Evolutionary conservation across 768 basidiomycete species (phyloP).

Genomic region (Glaciozyma antarctica): DNA sequence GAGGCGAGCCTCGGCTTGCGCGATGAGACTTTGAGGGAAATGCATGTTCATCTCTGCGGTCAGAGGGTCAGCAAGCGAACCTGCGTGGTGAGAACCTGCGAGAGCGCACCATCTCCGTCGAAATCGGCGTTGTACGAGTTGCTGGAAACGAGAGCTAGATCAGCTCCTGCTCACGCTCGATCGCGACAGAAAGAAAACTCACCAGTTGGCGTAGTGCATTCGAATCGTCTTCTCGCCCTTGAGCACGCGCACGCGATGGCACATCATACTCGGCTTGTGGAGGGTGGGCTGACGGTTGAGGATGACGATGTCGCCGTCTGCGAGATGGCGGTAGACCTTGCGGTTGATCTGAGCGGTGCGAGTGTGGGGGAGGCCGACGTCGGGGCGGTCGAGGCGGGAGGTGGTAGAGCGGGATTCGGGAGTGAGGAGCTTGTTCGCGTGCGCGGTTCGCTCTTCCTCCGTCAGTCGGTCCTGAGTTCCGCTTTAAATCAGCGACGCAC

Average conservation of each 20-base stretch:
- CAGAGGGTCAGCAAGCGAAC: background rate
- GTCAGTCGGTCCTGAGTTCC: slow-evolving; percentile 63
- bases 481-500: background rate
- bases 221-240: slow-evolving; percentile 97
- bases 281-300: slow-evolving; percentile 96
- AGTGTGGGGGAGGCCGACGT: slow-evolving; percentile 49
- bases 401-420: slow-evolving; percentile 50
- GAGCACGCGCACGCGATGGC: slow-evolving; percentile 80
- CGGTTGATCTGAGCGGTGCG: slow-evolving; percentile 68
- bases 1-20: slow-evolving; percentile 83
- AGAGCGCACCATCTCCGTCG: slow-evolving; percentile 68
- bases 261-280: slow-evolving; percentile 99
- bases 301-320: slow-evolving; percentile 88
- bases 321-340: slow-evolving; percentile 91
- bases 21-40: slow-evolving; percentile 94
- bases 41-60: slow-evolving; percentile 94
- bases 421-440: slow-evolving; percentile 88
- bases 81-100: background rate
- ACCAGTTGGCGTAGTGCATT: slow-evolving; percentile 99
- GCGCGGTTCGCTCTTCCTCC: slow-evolving; percentile 81
- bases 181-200: slow-evolving; percentile 9
- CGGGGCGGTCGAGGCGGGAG: slow-evolving; percentile 24
- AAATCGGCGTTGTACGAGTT: slow-evolving; percentile 98
- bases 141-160: slow-evolving; percentile 42
- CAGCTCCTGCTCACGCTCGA: background rate